phyloP scores from a whole-genome alignment of 2,329 filamentous ascomycete genomes.

The Thelonectria olida region DNA sequence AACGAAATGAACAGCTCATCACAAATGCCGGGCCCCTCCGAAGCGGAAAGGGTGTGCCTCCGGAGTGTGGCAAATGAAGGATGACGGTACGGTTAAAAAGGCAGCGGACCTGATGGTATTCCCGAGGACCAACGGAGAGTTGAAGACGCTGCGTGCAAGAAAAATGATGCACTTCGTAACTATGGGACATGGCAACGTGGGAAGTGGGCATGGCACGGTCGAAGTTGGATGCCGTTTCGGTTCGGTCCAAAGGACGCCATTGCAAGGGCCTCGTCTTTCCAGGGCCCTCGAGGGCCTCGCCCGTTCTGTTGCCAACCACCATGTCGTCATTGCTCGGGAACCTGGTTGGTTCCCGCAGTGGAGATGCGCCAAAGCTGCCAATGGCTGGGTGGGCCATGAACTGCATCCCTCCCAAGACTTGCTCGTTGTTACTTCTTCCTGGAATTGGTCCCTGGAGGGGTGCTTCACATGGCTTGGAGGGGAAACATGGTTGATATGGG shows the following conservation, averaged over 20 bases:
- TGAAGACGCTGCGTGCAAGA: not conserved
- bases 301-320: conserved; percentile 17
- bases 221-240: conserved; percentile 37
- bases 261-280: conserved; percentile 1
- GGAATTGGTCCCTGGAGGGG: not conserved
- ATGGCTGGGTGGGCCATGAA: conserved; percentile 10
- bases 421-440: not conserved
- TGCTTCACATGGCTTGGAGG: conserved; percentile 12
- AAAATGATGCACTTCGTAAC: not conserved
- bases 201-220: conserved; percentile 5
- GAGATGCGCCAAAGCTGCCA: conserved; percentile 7
- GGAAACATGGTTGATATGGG: conserved; percentile 6
- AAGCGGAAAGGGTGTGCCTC: conserved; percentile 1
- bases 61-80: not conserved
- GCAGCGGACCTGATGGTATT: conserved; percentile 20
- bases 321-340: conserved; percentile 34
- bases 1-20: not conserved
- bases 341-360: conserved; percentile 34
- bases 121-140: conserved; percentile 40
- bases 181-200: conserved; percentile 10
- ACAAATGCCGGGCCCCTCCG: not conserved
- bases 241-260: conserved; percentile 42
- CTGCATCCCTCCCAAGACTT: not conserved
- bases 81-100: not conserved
- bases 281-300: too few relatives aligned